phyloP scores from a whole-genome alignment of 1,284 basidiomycete species.

The Schizophyllum commune region DNA sequence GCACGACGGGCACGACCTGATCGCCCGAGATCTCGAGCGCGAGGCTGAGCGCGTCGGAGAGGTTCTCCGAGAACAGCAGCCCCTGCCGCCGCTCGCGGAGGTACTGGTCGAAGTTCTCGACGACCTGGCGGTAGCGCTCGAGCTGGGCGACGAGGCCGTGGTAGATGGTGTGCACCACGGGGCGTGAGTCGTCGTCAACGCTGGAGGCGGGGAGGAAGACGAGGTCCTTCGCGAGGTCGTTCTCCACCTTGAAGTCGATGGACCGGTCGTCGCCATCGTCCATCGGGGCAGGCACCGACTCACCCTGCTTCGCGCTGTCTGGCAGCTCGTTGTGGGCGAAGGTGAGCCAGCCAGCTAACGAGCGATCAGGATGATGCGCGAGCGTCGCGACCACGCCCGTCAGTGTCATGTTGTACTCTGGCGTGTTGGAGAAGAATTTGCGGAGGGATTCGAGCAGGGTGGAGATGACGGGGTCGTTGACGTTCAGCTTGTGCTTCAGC shows the following conservation, averaged over 20 bases:
- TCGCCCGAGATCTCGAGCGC: constrained; percentile 49
- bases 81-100: constrained; percentile 84
- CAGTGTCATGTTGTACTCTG: constrained; percentile 84
- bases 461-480: constrained; percentile 72
- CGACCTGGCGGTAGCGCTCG: constrained; percentile 65
- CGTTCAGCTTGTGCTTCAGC: constrained; percentile 66
- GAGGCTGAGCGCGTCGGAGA: constrained; percentile 82
- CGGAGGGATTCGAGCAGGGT: constrained; percentile 64
- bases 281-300: constrained; percentile 17
- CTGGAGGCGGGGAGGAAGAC: constrained; percentile 55
- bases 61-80: constrained; percentile 86
- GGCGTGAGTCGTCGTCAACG: constrained; percentile 63
- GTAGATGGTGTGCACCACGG: constrained; percentile 74
- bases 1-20: constrained; percentile 12
- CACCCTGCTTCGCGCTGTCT: constrained; percentile 19
- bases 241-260: constrained; percentile 68
- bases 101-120: constrained; percentile 79
- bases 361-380: constrained; percentile 78
- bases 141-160: constrained; percentile 73
- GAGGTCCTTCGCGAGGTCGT: constrained; percentile 47
- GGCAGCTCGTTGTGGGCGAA: constrained; percentile 35
- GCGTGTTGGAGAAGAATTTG: constrained; percentile 78
- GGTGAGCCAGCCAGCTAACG: constrained; percentile 83
- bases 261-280: constrained; percentile 69
- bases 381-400: constrained; percentile 78